A percentile compares a stretch with the other conserved stretches of the same genome.
Evolutionary conservation across 2,329 filamentous ascomycete genomes (phyloP).

Genomic region (Dactylonectria estremocensis): DNA sequence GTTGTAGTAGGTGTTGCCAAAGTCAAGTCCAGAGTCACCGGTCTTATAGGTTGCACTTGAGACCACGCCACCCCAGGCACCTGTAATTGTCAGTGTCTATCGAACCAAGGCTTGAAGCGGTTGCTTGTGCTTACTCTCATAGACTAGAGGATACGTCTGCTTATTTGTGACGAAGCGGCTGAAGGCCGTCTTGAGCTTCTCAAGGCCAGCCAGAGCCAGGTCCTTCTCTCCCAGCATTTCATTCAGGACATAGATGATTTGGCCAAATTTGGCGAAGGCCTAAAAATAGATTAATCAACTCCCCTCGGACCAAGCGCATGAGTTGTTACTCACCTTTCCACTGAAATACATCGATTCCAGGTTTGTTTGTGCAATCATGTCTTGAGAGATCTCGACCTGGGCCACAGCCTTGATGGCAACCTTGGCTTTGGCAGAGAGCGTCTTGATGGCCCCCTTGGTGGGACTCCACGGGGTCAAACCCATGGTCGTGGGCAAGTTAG

Average conservation of each 20-base stretch:
- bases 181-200: conserved; percentile 77
- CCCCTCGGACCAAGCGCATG: no score
- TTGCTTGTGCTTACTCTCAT: conserved; percentile 67
- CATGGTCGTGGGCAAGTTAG: conserved; percentile 79
- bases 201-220: conserved; percentile 71
- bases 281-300: conserved; percentile 48
- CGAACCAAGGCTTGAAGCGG: not conserved
- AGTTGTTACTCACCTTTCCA: conserved; percentile 75
- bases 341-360: conserved; percentile 93
- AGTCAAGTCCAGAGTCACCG: conserved; percentile 81
- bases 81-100: conserved; percentile 51
- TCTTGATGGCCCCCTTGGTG: conserved; percentile 60
- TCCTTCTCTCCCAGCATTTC: conserved; percentile 73
- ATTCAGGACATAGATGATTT: conserved; percentile 75
- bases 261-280: conserved; percentile 83
- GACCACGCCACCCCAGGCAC: conserved; percentile 84
- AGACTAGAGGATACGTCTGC: conserved; percentile 77
- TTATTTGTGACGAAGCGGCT: conserved; percentile 76
- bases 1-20: conserved; percentile 91
- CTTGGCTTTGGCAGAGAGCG: conserved; percentile 69
- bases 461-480: conserved; percentile 85
- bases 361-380: conserved; percentile 81
- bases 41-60: conserved; percentile 81
- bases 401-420: conserved; percentile 74
- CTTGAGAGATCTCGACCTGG: conserved; percentile 80